Percentiles rank a stretch among this genome's conserved stretches.
phyloP scores from a whole-genome alignment of 768 basidiomycete genomes.

The Termitomyces eurrhizus region DNA sequence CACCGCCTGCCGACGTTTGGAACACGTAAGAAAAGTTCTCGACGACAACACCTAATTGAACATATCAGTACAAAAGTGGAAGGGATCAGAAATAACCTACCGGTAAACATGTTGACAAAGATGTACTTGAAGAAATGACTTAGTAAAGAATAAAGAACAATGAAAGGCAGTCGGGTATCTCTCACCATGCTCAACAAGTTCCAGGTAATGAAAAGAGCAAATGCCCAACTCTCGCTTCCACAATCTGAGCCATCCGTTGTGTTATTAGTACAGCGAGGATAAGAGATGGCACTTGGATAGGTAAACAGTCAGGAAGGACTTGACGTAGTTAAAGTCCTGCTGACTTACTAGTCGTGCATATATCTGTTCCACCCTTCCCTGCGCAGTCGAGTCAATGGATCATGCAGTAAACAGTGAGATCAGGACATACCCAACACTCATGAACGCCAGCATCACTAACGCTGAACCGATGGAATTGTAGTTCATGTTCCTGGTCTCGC shows the following conservation, averaged over 20 bases:
- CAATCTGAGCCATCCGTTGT: conserved; percentile 73
- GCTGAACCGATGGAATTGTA: conserved; percentile 77
- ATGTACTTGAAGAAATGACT: conserved; percentile 61
- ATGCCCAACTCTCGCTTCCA: conserved; percentile 81
- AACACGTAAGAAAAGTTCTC: conserved; percentile 96
- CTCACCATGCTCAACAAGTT: conserved; percentile 91
- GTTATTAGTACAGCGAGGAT: conserved; percentile 79
- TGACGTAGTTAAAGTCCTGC: neutral
- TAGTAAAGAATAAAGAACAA: conserved; percentile 3
- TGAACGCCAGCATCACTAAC: conserved; percentile 86
- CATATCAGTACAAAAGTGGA: neutral
- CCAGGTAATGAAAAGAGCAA: conserved; percentile 88
- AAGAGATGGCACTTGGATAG: conserved; percentile 56
- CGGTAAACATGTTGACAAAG: conserved; percentile 94
- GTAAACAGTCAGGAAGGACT: conserved; percentile 6
- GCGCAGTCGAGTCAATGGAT: conserved; percentile 13
- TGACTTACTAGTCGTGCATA: conserved; percentile 90
- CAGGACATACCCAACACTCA: conserved; percentile 79
- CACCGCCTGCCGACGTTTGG: conserved; percentile 78
- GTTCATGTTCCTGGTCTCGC: conserved; percentile 67
- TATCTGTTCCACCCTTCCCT: conserved; percentile 97
- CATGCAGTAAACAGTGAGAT: neutral
- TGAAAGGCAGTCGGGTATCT: neutral
- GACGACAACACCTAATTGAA: conserved; percentile 71
- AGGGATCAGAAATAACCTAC: conserved; percentile 30